Percentiles rank a stretch among this genome's conserved stretches.
Evolutionary conservation across 169 alveolate genomes (phyloP).

Genomic region (Cryptosporidium meleagridis): DNA sequence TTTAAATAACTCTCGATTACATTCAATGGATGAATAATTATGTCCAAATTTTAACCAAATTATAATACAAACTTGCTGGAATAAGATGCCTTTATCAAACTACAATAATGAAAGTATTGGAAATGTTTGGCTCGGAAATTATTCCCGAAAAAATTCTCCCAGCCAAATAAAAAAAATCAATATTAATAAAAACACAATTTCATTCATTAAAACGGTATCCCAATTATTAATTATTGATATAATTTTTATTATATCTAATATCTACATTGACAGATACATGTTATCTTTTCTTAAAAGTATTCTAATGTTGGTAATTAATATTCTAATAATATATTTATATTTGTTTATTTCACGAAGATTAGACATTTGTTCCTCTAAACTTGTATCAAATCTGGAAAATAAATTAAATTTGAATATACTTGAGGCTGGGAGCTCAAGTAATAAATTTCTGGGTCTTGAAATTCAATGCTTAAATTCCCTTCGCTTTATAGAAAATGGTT

Average conservation of each 20-base stretch:
- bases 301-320: background rate
- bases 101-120: background rate
- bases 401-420: background rate
- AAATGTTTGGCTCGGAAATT: background rate
- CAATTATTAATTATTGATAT: slow-evolving; percentile 11
- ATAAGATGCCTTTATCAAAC: background rate
- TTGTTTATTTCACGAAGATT: background rate
- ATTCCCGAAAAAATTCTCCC: background rate
- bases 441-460: background rate
- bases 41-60: background rate
- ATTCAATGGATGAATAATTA: background rate
- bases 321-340: background rate
- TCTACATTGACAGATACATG: background rate
- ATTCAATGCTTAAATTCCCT: slow-evolving; percentile 10
- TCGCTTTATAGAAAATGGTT: slow-evolving; percentile 12
- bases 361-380: background rate
- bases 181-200: background rate
- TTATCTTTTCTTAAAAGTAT: background rate
- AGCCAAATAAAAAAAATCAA: no score
- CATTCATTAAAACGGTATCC: background rate
- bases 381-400: background rate
- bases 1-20: background rate
- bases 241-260: background rate
- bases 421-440: background rate
- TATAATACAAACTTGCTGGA: background rate